A percentile compares a stretch with the other conserved stretches of the same genome.
These are phyloP conservation scores for Aspergillus proliferans DNA, from an alignment of 2,329 filamentous ascomycete species.

Conservation along the genomic window DNA sequence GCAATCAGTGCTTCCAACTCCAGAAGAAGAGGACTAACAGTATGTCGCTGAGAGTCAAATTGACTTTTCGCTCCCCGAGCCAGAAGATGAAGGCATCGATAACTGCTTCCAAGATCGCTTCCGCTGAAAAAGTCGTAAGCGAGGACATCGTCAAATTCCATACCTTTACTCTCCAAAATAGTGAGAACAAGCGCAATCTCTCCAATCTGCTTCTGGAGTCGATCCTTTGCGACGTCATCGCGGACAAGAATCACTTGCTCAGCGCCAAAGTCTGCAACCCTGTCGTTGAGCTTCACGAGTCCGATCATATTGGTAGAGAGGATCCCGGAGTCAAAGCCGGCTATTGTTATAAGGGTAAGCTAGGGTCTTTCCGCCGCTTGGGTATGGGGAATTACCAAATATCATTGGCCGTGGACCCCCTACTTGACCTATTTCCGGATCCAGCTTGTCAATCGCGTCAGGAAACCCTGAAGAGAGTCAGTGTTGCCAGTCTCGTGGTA, in stretches of 20 bases:
- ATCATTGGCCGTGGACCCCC: conserved; percentile 18
- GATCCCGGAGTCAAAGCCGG: conserved; percentile 11
- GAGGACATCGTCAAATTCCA: conserved; percentile 33
- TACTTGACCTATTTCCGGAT: conserved; percentile 13
- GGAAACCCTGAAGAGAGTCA: too few species aligned
- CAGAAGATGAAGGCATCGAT: conserved; percentile 15
- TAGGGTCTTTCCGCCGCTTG: not conserved
- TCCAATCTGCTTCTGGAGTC: conserved; percentile 17
- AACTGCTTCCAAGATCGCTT: conserved; percentile 13
- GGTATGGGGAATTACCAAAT: conserved; percentile 9
- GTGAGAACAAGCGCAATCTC: conserved; percentile 25
- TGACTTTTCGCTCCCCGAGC: not conserved
- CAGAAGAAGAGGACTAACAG: conserved; percentile 1
- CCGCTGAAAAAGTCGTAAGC: conserved; percentile 25
- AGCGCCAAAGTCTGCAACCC: conserved; percentile 23
- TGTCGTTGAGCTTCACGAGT: conserved; percentile 12
- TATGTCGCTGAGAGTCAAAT: conserved; percentile 18
- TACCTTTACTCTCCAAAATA: conserved; percentile 29
- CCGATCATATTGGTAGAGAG: conserved; percentile 19
- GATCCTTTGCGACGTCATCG: conserved; percentile 21
- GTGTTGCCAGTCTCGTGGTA: too few species aligned
- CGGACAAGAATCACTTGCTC: conserved; percentile 31
- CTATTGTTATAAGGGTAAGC: conserved; percentile 2
- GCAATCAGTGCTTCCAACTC: not conserved
- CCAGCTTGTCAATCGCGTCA: too few species aligned